Conservation (phyloP, 768 basidiomycete species). For the Porpolomopsis calyptriformis region DNA sequence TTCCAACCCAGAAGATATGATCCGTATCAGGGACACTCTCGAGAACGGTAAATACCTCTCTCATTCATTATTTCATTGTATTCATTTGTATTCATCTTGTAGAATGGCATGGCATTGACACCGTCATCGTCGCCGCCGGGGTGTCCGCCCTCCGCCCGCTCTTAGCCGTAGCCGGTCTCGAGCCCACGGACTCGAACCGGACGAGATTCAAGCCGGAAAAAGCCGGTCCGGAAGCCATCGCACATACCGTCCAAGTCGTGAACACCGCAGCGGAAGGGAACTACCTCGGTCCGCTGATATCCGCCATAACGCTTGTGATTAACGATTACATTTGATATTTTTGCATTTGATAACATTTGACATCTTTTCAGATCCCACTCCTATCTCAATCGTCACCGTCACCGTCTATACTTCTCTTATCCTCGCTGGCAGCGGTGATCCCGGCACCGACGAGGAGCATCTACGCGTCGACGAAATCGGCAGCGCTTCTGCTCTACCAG, state of each 20-base stretch:
- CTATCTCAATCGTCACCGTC: slow-evolving; percentile 50
- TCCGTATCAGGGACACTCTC: slow-evolving; percentile 42
- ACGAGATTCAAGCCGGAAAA: slow-evolving; percentile 24
- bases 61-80: neutral
- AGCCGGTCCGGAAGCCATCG: slow-evolving; percentile 45
- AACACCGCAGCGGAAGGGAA: slow-evolving; percentile 50
- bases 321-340: neutral
- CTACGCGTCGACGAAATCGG: slow-evolving; percentile 77
- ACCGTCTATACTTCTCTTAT: slow-evolving; percentile 71
- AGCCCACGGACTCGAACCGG: slow-evolving; percentile 23
- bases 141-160: slow-evolving; percentile 74
- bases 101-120: slow-evolving; percentile 83
- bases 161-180: slow-evolving; percentile 55
- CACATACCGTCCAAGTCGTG: slow-evolving; percentile 46
- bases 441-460: slow-evolving; percentile 80
- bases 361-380: slow-evolving; percentile 55
- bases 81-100: too few relatives aligned
- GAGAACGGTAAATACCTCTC: slow-evolving; percentile 35
- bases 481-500: slow-evolving; percentile 68
- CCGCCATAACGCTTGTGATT: slow-evolving; percentile 64
- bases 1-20: slow-evolving; percentile 54
- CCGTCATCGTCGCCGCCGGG: slow-evolving; percentile 71
- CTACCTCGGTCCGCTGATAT: slow-evolving; percentile 57
- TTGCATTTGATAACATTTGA: neutral
- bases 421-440: slow-evolving; percentile 67